phyloP scores from a whole-genome alignment of 345 rosid species.

The Moringa oleifera region DNA sequence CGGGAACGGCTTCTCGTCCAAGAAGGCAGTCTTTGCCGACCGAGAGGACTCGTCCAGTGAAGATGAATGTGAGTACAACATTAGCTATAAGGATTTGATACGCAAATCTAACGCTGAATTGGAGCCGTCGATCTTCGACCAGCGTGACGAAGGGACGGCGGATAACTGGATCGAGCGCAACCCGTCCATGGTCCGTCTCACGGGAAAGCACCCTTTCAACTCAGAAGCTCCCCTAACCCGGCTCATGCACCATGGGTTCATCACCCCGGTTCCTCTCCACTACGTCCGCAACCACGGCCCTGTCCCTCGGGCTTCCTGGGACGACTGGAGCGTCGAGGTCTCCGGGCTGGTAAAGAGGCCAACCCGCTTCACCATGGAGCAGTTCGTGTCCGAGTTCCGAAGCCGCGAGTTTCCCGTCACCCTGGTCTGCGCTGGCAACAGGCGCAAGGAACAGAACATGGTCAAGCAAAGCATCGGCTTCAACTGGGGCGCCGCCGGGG shows the following conservation, averaged over 20 bases:
- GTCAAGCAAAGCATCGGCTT: slow-evolving; percentile 76
- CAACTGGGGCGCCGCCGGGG: slow-evolving; percentile 88
- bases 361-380: slow-evolving; percentile 67
- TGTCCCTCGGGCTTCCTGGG: slow-evolving; percentile 67
- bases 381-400: slow-evolving; percentile 53
- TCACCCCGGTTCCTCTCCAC: slow-evolving; percentile 90
- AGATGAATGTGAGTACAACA: slow-evolving; percentile 42
- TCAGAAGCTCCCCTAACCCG: slow-evolving; percentile 67
- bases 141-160: slow-evolving; percentile 65
- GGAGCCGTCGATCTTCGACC: slow-evolving; percentile 62
- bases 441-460: slow-evolving; percentile 95
- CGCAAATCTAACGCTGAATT: slow-evolving; percentile 50
- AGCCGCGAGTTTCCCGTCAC: slow-evolving; percentile 72
- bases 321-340: slow-evolving; percentile 70
- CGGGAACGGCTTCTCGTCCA: not conserved
- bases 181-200: slow-evolving; percentile 81
- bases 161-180: slow-evolving; percentile 84
- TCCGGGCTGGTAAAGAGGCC: slow-evolving; percentile 74
- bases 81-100: slow-evolving; percentile 38
- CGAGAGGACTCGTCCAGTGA: slow-evolving; percentile 37
- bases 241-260: slow-evolving; percentile 94
- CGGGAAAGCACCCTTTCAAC: slow-evolving; percentile 97
- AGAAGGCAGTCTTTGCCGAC: slow-evolving; percentile 18
- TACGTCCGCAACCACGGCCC: slow-evolving; percentile 92
- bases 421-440: slow-evolving; percentile 86